These are phyloP conservation scores for Tothia fuscella DNA, from an alignment of 2,329 filamentous ascomycete genomes.

Conservation along the genomic window DNA sequence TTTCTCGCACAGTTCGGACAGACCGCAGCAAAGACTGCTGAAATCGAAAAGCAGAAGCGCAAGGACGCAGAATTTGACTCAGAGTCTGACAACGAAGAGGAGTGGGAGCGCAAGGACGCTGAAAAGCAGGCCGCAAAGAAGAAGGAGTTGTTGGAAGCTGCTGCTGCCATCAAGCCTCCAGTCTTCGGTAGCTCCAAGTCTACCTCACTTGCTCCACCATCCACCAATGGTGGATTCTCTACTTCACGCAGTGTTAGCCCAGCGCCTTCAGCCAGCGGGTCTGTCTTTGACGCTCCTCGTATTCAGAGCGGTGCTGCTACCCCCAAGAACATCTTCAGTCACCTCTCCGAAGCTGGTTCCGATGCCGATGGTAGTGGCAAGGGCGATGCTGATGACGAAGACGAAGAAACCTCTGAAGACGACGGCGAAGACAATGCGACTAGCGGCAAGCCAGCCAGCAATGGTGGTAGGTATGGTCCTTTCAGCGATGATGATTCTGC, in stretches of 20 bases:
- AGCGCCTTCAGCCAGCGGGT: slow-evolving; percentile 3
- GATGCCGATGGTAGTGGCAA: slow-evolving; percentile 12
- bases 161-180: background rate
- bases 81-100: slow-evolving; percentile 23
- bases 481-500: slow-evolving; percentile 2
- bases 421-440: slow-evolving; percentile 11
- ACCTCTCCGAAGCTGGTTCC: slow-evolving; percentile 1
- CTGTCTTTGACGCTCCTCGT: slow-evolving; percentile 4
- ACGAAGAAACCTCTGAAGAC: slow-evolving; percentile 18
- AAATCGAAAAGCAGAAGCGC: slow-evolving; percentile 23
- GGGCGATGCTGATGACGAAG: slow-evolving; percentile 20
- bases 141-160: slow-evolving; percentile 7
- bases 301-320: too few species aligned
- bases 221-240: slow-evolving; percentile 2
- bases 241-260: slow-evolving; percentile 6
- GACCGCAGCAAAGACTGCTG: slow-evolving; percentile 14
- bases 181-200: slow-evolving; percentile 1
- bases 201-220: slow-evolving; percentile 2
- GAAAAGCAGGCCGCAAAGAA: slow-evolving; percentile 20
- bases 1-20: slow-evolving; percentile 4
- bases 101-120: slow-evolving; percentile 23
- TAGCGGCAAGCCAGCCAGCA: background rate
- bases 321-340: slow-evolving; percentile 7
- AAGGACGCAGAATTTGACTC: slow-evolving; percentile 25
- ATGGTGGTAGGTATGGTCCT: background rate